A percentile compares a stretch with the other conserved stretches of the same genome.
Evolutionary conservation across 2,329 filamentous ascomycete genomes (phyloP).

Genomic region (Apiospora saccharicola): DNA sequence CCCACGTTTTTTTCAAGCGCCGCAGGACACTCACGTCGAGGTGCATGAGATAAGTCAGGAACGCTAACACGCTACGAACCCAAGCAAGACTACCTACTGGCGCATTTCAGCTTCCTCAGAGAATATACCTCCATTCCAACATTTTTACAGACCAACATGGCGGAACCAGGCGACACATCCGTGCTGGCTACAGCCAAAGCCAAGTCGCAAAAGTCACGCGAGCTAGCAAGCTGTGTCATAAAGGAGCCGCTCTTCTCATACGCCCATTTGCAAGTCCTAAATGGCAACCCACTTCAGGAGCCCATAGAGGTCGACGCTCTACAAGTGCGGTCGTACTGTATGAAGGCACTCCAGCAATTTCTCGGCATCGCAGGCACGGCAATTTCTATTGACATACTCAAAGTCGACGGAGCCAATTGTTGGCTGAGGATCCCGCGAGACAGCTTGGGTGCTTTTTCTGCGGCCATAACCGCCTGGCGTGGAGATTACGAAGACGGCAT

Average conservation of each 20-base stretch:
- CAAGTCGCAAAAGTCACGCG: constrained; percentile 48
- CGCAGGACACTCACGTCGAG: background rate
- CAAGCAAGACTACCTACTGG: background rate
- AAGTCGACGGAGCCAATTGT: constrained; percentile 60
- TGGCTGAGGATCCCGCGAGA: constrained; percentile 72
- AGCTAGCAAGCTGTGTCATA: constrained; percentile 60
- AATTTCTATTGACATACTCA: constrained; percentile 75
- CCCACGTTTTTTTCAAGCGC: background rate
- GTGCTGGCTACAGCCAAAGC: constrained; percentile 12
- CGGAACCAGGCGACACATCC: constrained; percentile 14
- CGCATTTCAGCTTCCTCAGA: background rate
- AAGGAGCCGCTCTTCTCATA: constrained; percentile 63
- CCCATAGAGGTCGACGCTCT: constrained; percentile 61
- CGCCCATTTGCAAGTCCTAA: constrained; percentile 59
- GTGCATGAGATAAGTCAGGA: background rate
- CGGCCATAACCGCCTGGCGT: constrained; percentile 71
- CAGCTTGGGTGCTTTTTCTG: constrained; percentile 67
- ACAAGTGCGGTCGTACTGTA: constrained; percentile 69
- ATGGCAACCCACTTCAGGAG: constrained; percentile 34
- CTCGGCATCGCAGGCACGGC: constrained; percentile 73
- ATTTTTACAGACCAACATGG: background rate
- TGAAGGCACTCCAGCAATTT: constrained; percentile 70
- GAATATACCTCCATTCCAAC: background rate
- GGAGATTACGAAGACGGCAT: constrained; percentile 52
- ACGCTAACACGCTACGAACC: background rate